A percentile compares a stretch with the other conserved stretches of the same genome.
Conservation (phyloP, 495 filamentous ascomycete genomes). For the Penicillium chermesinum region DNA sequence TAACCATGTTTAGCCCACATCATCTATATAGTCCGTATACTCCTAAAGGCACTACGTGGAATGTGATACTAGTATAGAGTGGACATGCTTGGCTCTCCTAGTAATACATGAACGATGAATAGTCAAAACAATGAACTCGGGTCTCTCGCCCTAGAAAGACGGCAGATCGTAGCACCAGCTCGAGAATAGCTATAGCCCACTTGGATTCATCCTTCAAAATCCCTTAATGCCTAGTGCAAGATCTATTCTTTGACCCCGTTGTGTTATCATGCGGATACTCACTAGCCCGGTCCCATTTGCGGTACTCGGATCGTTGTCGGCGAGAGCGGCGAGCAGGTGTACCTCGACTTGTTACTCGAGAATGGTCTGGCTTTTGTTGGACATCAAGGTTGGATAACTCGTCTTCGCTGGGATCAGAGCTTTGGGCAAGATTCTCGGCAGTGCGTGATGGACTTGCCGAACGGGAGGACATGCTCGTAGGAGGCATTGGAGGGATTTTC, state of each 20-base stretch:
- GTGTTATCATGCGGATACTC: slow-evolving; percentile 5
- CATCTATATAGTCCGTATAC: no score
- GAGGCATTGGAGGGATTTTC: neutral
- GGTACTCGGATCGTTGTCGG: slow-evolving; percentile 19
- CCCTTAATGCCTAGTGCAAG: slow-evolving; percentile 22
- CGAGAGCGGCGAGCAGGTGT: slow-evolving; percentile 16
- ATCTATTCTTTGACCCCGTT: slow-evolving; percentile 22
- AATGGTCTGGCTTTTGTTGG: slow-evolving; percentile 10
- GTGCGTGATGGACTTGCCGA: slow-evolving; percentile 7
- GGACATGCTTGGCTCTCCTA: no score
- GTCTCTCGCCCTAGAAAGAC: no score
- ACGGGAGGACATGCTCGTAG: slow-evolving; percentile 13
- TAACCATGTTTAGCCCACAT: no score
- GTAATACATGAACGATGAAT: no score
- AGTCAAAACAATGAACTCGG: no score
- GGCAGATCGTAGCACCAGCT: no score
- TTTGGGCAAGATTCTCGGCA: slow-evolving; percentile 9
- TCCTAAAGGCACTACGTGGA: no score
- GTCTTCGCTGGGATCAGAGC: slow-evolving; percentile 5
- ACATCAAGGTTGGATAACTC: slow-evolving; percentile 4
- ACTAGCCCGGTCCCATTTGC: slow-evolving; percentile 12
- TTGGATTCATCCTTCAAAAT: no score
- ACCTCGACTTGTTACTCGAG: slow-evolving; percentile 15
- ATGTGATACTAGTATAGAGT: no score
- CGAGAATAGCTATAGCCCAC: no score